Base-by-base conservation (phyloP, 2,329 filamentous ascomycete species). In the Pseudopyrenochaeta lycopersici region DNA sequence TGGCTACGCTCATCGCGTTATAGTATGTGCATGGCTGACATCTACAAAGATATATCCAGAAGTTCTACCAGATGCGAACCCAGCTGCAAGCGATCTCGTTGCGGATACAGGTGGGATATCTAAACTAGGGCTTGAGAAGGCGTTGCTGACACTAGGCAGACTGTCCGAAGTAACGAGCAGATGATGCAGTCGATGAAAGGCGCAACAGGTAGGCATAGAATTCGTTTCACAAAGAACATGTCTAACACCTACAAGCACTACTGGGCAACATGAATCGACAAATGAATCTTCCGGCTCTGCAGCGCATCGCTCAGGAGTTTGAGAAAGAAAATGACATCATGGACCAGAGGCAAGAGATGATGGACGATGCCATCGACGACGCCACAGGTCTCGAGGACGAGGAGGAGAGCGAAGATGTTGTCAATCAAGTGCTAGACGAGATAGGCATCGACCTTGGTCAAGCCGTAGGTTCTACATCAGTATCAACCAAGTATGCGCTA, bases 171-270 rank as follows among this genome's bases (percentile, higher is more conserved):
- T 64, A 99, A 99, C 77, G 95, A 99, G 77, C 94, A 98, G 78
- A 99, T 99, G 95, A 97, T 97, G 93, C 92, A 97, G 77, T 95
- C 93, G 7, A 98, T 99, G 95, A 99, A 97, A 78, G 95, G 95
- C 30, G 95, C 95, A 4, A 98, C 95, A 1, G 54, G 72, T 73
- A 63, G 29, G 66, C 41, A 4, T 11, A 38, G n/a, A 7, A 15
- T 10, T 9, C 2, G n/a, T 7, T 38, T 35, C 20, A 27, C 11
- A 3, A 2, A 29, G 6, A 3, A 40, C 23, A 35, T 39, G 2
- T 11, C 63, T 74, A 55, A 72, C 54, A 27, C 9, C 9, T 12
- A 7, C 30, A 53, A 75, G 88, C 89, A 77, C 88, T 97, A 2
- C 82, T 99, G 7, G 92, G 93, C 49, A 96, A 90, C 80, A 99